Evolutionary conservation across 441 rosid genomes (phyloP).

Genomic region (Gossypium laxum): DNA sequence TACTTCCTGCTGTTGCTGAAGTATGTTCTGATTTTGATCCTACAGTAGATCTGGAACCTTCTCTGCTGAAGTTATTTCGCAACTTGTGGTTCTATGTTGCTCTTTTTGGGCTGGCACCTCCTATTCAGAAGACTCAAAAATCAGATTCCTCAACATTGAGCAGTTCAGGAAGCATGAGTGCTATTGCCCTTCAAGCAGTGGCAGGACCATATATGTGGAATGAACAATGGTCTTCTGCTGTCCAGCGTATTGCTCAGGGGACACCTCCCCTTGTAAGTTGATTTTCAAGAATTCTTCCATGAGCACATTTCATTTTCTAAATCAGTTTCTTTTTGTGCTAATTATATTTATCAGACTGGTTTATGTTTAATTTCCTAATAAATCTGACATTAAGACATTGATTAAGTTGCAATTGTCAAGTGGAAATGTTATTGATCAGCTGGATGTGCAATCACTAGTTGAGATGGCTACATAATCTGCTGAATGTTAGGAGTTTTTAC

Average conservation of each 20-base stretch:
- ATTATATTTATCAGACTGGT: not conserved
- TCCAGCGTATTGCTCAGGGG: constrained; percentile 86
- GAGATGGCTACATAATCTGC: not conserved
- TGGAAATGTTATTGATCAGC: not conserved
- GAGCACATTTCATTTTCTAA: not conserved
- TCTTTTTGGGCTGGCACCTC: constrained; percentile 95
- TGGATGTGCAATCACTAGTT: not conserved
- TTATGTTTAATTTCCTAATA: not conserved
- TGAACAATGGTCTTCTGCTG: constrained; percentile 68
- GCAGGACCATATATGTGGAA: constrained; percentile 96
- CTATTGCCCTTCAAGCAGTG: constrained; percentile 84
- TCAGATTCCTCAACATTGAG: constrained; percentile 56
- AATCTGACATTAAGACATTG: not conserved
- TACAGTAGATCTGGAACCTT: constrained; percentile 71
- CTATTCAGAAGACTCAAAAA: constrained; percentile 65
- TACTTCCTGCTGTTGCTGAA: constrained; percentile 96
- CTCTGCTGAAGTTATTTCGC: constrained; percentile 88
- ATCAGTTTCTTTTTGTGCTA: constrained; percentile 7
- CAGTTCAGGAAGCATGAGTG: constrained; percentile 63
- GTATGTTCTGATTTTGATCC: constrained; percentile 95
- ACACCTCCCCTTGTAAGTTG: constrained; percentile 96
- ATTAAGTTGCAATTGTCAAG: not conserved
- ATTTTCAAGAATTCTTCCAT: constrained; percentile 20
- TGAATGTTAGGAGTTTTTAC: not conserved
- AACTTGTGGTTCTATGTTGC: constrained; percentile 97